A percentile compares a stretch with the other conserved stretches of the same genome.
Evolutionary conservation across 495 filamentous ascomycete genomes (phyloP).

Genomic region (Penicillium silybi): DNA sequence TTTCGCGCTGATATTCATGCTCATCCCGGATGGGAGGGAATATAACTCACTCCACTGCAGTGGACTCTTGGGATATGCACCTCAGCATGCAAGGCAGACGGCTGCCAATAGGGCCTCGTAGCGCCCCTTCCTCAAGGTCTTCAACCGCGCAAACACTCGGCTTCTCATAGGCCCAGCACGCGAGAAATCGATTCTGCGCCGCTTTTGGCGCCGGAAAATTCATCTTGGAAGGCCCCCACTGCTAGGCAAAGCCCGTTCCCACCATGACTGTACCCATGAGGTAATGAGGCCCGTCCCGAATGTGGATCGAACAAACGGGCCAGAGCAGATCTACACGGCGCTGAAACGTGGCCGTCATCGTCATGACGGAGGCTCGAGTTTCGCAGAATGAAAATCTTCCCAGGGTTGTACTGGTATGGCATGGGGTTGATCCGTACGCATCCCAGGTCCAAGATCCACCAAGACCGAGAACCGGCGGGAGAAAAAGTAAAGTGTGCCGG

Average conservation of each 20-base stretch:
- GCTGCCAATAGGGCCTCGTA: slow-evolving; percentile 18
- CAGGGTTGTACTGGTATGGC: neutral
- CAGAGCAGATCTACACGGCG: slow-evolving; percentile 3
- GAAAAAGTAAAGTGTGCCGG: neutral
- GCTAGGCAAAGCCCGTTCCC: neutral
- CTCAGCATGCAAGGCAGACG: neutral
- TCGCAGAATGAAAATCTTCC: neutral
- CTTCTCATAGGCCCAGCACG: slow-evolving; percentile 21
- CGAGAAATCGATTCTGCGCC: slow-evolving; percentile 11
- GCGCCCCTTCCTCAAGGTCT: slow-evolving; percentile 29
- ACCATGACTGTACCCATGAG: slow-evolving; percentile 14
- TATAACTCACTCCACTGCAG: slow-evolving; percentile 1
- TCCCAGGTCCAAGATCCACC: neutral
- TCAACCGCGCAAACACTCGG: slow-evolving; percentile 14
- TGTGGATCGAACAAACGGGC: neutral
- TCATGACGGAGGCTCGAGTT: neutral
- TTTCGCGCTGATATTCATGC: no score
- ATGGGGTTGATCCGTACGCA: neutral
- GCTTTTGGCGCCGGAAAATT: slow-evolving; percentile 25
- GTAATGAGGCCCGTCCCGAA: slow-evolving; percentile 25
- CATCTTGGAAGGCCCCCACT: neutral
- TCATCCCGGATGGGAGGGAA: neutral
- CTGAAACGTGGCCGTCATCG: slow-evolving; percentile 6
- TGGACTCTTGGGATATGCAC: slow-evolving; percentile 7
- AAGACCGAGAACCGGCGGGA: neutral